Conservation (phyloP, 495 filamentous ascomycete genomes). For the Venustampulla echinocandica region DNA sequence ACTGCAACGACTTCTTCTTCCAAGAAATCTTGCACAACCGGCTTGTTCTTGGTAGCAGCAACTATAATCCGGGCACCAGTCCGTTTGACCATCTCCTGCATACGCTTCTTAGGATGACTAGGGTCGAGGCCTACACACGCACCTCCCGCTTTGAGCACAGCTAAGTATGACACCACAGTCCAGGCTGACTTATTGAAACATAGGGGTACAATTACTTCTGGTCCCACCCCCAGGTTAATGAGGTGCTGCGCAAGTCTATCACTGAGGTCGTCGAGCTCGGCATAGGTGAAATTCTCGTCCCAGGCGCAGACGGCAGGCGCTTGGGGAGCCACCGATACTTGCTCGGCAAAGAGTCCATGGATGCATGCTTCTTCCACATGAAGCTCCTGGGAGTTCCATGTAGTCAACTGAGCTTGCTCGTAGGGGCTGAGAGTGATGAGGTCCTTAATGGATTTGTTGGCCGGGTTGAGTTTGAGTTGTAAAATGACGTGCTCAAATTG, state of each 20-base stretch:
- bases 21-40: not conserved
- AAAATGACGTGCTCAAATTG: conserved; percentile 22
- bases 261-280: not conserved
- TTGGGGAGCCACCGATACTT: not conserved
- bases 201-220: not conserved
- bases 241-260: not conserved
- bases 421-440: too few relatives aligned
- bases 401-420: too few relatives aligned
- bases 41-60: not conserved
- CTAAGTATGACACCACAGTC: conserved; percentile 32
- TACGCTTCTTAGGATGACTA: conserved; percentile 17
- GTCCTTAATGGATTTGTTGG: too few relatives aligned
- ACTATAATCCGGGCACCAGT: not conserved
- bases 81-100: conserved; percentile 2
- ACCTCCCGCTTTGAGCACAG: conserved; percentile 33
- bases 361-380: not conserved
- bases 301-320: conserved; percentile 12
- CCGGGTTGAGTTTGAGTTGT: too few relatives aligned
- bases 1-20: not conserved
- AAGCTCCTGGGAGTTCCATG: too few relatives aligned
- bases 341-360: not conserved
- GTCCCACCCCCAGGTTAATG: not conserved
- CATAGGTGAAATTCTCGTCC: conserved; percentile 29
- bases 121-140: conserved; percentile 44
- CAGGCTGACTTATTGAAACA: conserved; percentile 37